A percentile compares a stretch with the other conserved stretches of the same genome.
phyloP scores from a whole-genome alignment of 1,284 basidiomycete species.

The Somion occarium region DNA sequence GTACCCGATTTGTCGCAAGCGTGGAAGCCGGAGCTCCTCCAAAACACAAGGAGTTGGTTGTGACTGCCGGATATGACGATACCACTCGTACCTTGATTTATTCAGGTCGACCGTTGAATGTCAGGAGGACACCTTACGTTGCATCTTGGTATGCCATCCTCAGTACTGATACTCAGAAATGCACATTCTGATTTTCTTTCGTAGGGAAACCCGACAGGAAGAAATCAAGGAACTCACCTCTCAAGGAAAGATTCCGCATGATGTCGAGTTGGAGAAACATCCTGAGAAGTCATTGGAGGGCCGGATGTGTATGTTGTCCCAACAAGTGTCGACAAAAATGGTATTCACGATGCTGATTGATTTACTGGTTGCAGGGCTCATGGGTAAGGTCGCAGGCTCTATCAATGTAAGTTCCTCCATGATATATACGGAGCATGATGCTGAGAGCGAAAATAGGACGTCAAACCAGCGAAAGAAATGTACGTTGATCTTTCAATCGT shows the following conservation, averaged over 20 bases:
- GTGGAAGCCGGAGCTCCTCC: slow-evolving; percentile 79
- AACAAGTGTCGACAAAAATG: neutral
- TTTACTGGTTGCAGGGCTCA: slow-evolving; percentile 51
- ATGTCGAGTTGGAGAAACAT: slow-evolving; percentile 62
- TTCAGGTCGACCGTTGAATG: slow-evolving; percentile 81
- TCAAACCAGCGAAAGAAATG: slow-evolving; percentile 82
- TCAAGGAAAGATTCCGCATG: slow-evolving; percentile 72
- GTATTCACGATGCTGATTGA: neutral
- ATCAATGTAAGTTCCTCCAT: slow-evolving; percentile 45
- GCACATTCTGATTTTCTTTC: neutral
- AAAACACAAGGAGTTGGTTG: slow-evolving; percentile 70
- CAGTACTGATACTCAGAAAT: neutral
- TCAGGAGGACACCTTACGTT: slow-evolving; percentile 76
- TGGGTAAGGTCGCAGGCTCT: slow-evolving; percentile 82
- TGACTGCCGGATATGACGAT: slow-evolving; percentile 69
- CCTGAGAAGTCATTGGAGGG: slow-evolving; percentile 67
- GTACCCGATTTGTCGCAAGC: slow-evolving; percentile 86
- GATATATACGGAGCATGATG: slow-evolving; percentile 4
- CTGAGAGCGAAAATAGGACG: slow-evolving; percentile 45
- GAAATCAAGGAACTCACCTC: slow-evolving; percentile 60
- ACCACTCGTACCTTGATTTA: slow-evolving; percentile 72
- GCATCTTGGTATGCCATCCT: slow-evolving; percentile 44
- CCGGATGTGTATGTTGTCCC: slow-evolving; percentile 47
- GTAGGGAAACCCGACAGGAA: slow-evolving; percentile 52
- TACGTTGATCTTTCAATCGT: slow-evolving; percentile 30